These are phyloP conservation scores for Linnemannia elongata DNA, from an alignment of 192 early-diverging fungal species.

Conservation along the genomic window DNA sequence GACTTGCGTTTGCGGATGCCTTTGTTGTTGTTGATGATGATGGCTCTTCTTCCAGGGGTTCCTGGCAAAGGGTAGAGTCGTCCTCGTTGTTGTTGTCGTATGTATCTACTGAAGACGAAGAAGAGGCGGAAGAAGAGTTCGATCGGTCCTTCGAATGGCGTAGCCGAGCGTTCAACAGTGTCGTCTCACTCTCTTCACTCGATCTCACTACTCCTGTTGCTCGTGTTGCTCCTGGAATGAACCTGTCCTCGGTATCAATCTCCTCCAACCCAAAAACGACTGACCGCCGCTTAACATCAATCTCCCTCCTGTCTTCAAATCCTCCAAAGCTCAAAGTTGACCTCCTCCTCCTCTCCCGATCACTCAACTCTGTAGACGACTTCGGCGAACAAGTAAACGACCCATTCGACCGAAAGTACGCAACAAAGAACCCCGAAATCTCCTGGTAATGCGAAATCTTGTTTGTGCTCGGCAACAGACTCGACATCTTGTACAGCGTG, in stretches of 20 bases:
- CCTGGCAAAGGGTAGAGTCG: neutral
- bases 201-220: neutral
- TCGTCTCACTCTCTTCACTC: conserved; percentile 21
- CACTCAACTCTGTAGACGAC: conserved; percentile 31
- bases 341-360: conserved; percentile 8
- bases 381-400: conserved; percentile 44
- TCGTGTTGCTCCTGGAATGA: neutral
- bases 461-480: conserved; percentile 34
- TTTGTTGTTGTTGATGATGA: neutral
- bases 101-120: neutral
- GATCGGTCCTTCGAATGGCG: conserved; percentile 4
- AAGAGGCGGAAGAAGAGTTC: neutral
- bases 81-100: conserved; percentile 2
- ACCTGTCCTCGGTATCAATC: neutral
- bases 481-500: conserved; percentile 55
- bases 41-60: neutral
- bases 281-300: conserved; percentile 14
- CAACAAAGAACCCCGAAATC: conserved; percentile 54
- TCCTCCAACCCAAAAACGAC: neutral
- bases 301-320: neutral
- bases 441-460: conserved; percentile 55
- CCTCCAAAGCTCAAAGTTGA: neutral
- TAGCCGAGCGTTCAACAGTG: neutral
- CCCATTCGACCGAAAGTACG: conserved; percentile 45
- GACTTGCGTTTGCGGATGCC: conserved; percentile 30